These are phyloP conservation scores for Croton laevigatus DNA, from an alignment of 441 rosid species.

Conservation along the genomic window DNA sequence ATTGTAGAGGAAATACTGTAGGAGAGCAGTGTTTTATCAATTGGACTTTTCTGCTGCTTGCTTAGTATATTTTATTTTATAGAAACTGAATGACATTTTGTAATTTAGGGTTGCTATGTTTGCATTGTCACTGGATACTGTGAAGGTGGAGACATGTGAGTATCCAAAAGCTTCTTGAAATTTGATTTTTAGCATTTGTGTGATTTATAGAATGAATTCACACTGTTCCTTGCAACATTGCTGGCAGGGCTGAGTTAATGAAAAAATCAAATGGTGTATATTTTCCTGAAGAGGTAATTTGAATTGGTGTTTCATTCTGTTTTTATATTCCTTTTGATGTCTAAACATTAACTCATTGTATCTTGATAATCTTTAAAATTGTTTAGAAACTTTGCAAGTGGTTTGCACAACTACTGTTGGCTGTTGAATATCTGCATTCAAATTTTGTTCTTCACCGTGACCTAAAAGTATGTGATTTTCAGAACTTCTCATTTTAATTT, in stretches of 20 bases:
- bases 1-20: background rate
- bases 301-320: background rate
- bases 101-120: slow-evolving; percentile 89
- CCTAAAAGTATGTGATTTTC: slow-evolving; percentile 56
- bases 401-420: slow-evolving; percentile 82
- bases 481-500: slow-evolving; percentile 22
- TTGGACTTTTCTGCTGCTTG: background rate
- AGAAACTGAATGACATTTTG: slow-evolving; percentile 10
- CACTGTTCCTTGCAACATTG: slow-evolving; percentile 20
- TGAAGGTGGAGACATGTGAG: slow-evolving; percentile 99
- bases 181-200: slow-evolving; percentile 16
- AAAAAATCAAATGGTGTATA: slow-evolving; percentile 79
- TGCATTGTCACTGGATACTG: slow-evolving; percentile 98
- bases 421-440: slow-evolving; percentile 89
- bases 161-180: slow-evolving; percentile 19
- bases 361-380: slow-evolving; percentile 1
- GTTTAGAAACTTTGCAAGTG: slow-evolving; percentile 93
- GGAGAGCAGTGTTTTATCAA: background rate
- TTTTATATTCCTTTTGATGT: background rate
- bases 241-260: slow-evolving; percentile 85
- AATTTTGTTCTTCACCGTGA: slow-evolving; percentile 93
- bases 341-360: slow-evolving; percentile 2
- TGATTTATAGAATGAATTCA: slow-evolving; percentile 16
- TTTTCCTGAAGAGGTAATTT: slow-evolving; percentile 87
- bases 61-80: slow-evolving; percentile 5